Base-by-base conservation (phyloP, 192 early-diverging fungal species). In the Haplosporangium gracile region DNA sequence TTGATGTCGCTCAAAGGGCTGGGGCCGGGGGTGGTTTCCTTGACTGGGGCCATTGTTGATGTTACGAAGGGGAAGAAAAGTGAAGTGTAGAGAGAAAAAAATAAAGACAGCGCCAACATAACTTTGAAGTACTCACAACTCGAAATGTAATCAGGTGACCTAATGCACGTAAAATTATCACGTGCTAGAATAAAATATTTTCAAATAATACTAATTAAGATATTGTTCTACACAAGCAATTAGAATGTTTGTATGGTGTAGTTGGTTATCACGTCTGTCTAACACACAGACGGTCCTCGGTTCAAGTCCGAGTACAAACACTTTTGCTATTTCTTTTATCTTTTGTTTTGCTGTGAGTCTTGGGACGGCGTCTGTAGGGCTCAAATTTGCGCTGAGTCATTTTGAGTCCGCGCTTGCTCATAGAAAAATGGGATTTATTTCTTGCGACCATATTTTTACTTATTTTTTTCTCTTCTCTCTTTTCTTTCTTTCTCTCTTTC, bases 1-100 rank as follows among this genome's bases (percentile, higher is more conserved):
- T 86, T 81, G 84, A 86, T 79, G 79, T 79, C 79, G 69, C 65
- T 75, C 65, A 79, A 57, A 72, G 77, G 84, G 79, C 84, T 81
- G 40, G 75, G 84, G 49, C 84, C 79, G 72, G 81, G 81, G 24
- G 81, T 55, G 70, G 81, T 82, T 70, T 82, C 81, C 68, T 82
- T 82, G 75, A 70, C 75, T 26, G 81, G 81, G 55, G 81, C 81
- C 81, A 82, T 51, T 82, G 65, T 32, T 76, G 81, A 65, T 69
- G 60, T 42, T 36, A 68, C 22, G 38, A 68, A 36, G 45, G 40
- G 40, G 63, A 65, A 68, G 60, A 68, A 72, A 63, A 60, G 24
- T 26, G 39, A 68, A 32, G 51, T 18, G 55, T 22, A 34, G 36
- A 75, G 47, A 36, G 77, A 70, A 51, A 26, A 51, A 51, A 29